Base-by-base conservation (phyloP, 441 rosid species). In the Dalechampia spathulata region DNA sequence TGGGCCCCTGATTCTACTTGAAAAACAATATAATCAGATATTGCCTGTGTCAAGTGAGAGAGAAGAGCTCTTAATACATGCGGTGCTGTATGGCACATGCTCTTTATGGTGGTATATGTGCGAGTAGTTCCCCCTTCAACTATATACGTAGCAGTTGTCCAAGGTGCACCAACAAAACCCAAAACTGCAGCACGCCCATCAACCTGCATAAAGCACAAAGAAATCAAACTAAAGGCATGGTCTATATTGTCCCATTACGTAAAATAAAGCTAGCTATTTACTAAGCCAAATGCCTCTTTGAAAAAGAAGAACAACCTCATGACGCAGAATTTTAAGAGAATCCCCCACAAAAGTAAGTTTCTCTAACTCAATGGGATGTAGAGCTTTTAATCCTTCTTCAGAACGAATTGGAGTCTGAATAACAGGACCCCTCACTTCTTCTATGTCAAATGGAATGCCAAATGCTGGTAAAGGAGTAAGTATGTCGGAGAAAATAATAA, bases 111-210 rank as follows among this genome's bases (percentile, higher is more conserved):
- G 32, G 88, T 78, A 64, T 88, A 92, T 4, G 98, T 83, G 59
- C 86, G 81, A 64, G 98, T 88, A 15, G 85, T 91, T 49, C 93
- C 95, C 59, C 93, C 96, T 78, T 92, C 98, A 45, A 88, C 83
- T 8, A 88, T 76, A 73, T 86, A 92, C 11, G 96, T 91, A 20
- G 91, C 96, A 46, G 88, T 88, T 8, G 95, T 91, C 98, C 96
- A 91, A 34, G 96, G 95, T 44, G 98, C 96, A 62, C 96, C 98
- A 44, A 88, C 93, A 64, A 88, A 91, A 61, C 98, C 96, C 49
- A 91, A 70, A 9, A 88, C 80, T 19, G 95, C 90, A 9, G 98
- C 91, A 60, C 56, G 78, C 43, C 73, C 89, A 58, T 86, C 87
- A 22, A 92, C 95, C 96, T 90, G 52, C 54, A 41, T 8, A 34